Evolutionary conservation across 1,284 basidiomycete genomes (phyloP), one percentile per base, ranked within the genome.

Genomic region (Rhodotorula sp.): DNA sequence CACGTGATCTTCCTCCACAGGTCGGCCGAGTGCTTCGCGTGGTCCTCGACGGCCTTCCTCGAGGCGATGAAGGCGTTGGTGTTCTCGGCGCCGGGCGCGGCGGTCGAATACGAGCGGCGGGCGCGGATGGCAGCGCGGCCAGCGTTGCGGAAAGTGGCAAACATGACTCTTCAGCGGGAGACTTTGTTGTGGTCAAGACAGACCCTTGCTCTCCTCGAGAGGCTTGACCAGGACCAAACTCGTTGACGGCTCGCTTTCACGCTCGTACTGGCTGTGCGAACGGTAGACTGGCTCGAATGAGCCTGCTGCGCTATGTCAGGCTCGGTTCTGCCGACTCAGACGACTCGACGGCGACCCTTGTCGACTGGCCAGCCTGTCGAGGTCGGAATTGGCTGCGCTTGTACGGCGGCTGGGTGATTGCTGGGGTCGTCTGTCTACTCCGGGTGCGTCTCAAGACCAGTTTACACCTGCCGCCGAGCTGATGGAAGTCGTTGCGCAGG

Each of bases 1-100:
- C 74, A 90, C 90, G 90, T 90, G 79, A 92, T 89, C 83, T 88
- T 91, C 78, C 90, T 86, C 90, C 90, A 92, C 72, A 92, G 85
- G 61, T 89, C 84, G 54, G 88, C 83, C 47, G 90, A 89, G 90
- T 89, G 84, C 76, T 82, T 83, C 66, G 90, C 90, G 79, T 92
- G 90, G 73, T 86, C 84, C 69, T 82, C 81, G 69, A 89, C 80
- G 58, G 86, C 87, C 56, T 84, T 82, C 73, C 87, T 84, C 77
- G 88, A 83, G 57, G 56, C 64, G 65, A 57, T 36, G 59, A 71
- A 68, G 51, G 65, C 66, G 59, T 47, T 52, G 24, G 22, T 58
- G 46, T 32, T 17, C 15, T 39, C 57, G 30, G 32, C 30, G 24
- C 24, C 64, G 13, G 66, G 66, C 13, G 62, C 62, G 27, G 67